These are phyloP conservation scores for Spathaspora arborariae DNA, from an alignment of 805 yeast species.

Conservation along the genomic window DNA sequence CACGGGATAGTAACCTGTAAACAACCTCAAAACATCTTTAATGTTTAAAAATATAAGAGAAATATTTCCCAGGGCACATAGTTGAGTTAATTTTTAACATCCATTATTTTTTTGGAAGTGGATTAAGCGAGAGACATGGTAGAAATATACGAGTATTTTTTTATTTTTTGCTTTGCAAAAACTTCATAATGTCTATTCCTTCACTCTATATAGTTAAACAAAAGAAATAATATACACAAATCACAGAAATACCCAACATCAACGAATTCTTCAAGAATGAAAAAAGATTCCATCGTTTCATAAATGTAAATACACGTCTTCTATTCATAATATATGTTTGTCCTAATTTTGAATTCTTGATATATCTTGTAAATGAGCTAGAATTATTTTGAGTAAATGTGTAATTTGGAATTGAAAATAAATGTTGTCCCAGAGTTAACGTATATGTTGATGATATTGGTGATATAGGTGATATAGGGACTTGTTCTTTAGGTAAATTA, in stretches of 20 bases:
- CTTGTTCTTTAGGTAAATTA: neutral
- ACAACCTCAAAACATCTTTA: neutral
- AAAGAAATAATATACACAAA: conserved; percentile 20
- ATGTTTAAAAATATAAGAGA: neutral
- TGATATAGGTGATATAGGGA: neutral
- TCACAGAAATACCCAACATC: conserved; percentile 15
- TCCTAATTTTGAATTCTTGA: conserved; percentile 6
- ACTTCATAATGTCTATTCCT: no score
- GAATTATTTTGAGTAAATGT: conserved; percentile 16
- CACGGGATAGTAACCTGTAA: no score
- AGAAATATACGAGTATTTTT: no score
- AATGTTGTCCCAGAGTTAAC: conserved; percentile 4
- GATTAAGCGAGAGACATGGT: no score
- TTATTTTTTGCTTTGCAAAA: neutral
- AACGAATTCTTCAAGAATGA: conserved; percentile 18
- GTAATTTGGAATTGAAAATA: conserved; percentile 19
- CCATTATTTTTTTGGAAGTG: neutral
- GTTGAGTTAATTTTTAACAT: neutral
- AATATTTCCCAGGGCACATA: no score
- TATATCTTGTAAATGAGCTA: conserved; percentile 1
- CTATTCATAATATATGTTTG: neutral
- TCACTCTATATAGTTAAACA: conserved; percentile 18
- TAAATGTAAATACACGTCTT: conserved; percentile 4
- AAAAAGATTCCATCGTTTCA: conserved; percentile 18
- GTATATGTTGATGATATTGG: conserved; percentile 1